Evolutionary conservation across 139 green algal genomes (phyloP).

Genomic region (Chlamydomonas applanata): DNA sequence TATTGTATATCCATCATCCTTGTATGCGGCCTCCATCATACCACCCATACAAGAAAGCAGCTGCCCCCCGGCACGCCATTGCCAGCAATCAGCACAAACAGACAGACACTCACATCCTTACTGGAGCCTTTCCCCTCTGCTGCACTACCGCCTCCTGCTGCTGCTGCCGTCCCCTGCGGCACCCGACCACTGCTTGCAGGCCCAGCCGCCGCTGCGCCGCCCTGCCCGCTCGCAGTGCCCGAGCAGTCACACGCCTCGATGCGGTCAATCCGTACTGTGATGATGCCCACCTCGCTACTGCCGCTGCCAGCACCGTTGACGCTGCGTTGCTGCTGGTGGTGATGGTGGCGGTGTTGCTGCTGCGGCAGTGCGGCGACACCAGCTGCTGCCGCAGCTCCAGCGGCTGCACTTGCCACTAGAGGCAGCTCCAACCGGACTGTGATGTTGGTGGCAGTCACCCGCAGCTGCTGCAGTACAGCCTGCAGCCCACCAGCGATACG

Average conservation of each 20-base stretch:
- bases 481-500: conserved; percentile 64
- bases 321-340: conserved; percentile 13
- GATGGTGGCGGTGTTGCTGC: conserved; percentile 20
- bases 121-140: no score
- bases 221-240: not conserved
- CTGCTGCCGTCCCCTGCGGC: conserved; percentile 4
- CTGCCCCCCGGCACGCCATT: no score
- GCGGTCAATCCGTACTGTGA: conserved; percentile 14
- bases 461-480: conserved; percentile 57
- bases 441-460: conserved; percentile 38
- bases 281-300: conserved; percentile 3
- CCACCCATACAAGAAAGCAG: no score
- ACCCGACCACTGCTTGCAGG: not conserved
- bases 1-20: no score
- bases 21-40: no score
- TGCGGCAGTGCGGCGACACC: no score
- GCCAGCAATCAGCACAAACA: no score
- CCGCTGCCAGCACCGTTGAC: not conserved
- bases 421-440: conserved; percentile 52
- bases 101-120: no score
- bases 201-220: not conserved
- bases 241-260: conserved; percentile 17
- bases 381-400: no score
- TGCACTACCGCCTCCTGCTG: no score
- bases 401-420: conserved; percentile 4